Evolutionary conservation across 2,329 filamentous ascomycete species (phyloP).

Genomic region (Colletotrichum sp.): DNA sequence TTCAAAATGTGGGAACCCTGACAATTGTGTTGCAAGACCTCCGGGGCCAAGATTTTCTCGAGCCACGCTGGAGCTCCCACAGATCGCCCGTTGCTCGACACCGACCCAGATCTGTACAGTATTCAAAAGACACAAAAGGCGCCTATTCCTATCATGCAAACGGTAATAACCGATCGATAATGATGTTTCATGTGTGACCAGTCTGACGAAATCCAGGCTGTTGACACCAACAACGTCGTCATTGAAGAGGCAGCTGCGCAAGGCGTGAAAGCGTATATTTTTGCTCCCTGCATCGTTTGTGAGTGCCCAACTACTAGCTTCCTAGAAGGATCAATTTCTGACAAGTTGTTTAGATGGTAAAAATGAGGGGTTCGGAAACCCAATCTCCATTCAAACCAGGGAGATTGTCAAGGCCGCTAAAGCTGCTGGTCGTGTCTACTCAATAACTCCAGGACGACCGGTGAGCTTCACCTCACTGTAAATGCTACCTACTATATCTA

Average conservation of each 20-base stretch:
- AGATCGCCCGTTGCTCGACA: constrained; percentile 45
- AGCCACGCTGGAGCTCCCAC: constrained; percentile 47
- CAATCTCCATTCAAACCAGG: background rate
- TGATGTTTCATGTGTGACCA: background rate
- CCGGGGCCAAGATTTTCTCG: constrained; percentile 58
- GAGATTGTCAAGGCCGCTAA: background rate
- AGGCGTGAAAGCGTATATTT: constrained; percentile 56
- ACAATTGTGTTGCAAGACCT: constrained; percentile 33
- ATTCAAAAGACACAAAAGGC: background rate
- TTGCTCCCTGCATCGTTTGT: constrained; percentile 58
- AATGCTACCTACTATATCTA: accelerated
- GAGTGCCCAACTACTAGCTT: no score
- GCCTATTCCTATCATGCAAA: background rate
- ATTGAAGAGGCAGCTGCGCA: constrained; percentile 45
- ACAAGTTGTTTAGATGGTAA: background rate
- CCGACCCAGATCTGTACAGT: constrained; percentile 28
- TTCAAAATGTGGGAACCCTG: background rate
- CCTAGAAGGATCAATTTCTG: background rate
- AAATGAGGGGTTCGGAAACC: background rate
- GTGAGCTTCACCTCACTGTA: background rate
- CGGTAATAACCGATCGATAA: background rate
- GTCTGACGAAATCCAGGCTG: constrained; percentile 29
- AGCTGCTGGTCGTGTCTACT: background rate
- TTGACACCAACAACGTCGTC: constrained; percentile 44
- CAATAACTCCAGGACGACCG: background rate